Conservation (phyloP, 352 stramenopile species). For the Thraustotheca clavata region DNA sequence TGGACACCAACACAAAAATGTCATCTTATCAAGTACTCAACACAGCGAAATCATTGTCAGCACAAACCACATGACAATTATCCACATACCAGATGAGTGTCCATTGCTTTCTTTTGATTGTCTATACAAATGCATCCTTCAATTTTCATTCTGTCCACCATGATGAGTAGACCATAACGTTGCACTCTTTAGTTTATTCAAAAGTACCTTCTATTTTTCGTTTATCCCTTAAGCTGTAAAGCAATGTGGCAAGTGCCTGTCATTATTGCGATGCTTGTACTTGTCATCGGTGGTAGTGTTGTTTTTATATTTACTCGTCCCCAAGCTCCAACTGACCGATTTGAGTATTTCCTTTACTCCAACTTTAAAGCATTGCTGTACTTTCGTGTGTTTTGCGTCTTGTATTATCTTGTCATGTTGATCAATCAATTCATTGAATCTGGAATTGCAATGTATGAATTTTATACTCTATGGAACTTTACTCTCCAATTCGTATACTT, state of each 20-base stretch:
- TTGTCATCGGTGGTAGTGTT: neutral
- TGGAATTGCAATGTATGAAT: neutral
- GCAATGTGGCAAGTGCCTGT: neutral
- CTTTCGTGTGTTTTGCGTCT: neutral
- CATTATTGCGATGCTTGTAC: neutral
- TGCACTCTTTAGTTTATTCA: too few relatives aligned
- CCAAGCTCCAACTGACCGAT: neutral
- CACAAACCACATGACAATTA: too few relatives aligned
- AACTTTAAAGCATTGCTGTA: neutral
- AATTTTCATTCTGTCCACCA: too few relatives aligned
- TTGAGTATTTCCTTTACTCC: neutral
- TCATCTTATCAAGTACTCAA: too few relatives aligned
- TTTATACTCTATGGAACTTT: constrained; percentile 1
- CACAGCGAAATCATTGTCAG: too few relatives aligned
- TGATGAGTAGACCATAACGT: too few relatives aligned
- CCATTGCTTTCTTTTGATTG: too few relatives aligned
- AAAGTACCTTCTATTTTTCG: too few relatives aligned
- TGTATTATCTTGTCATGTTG: neutral
- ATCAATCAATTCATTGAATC: neutral
- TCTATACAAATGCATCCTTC: too few relatives aligned
- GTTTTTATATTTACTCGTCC: neutral
- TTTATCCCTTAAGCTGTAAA: too few relatives aligned
- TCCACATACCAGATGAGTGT: too few relatives aligned
- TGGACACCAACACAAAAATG: too few relatives aligned
- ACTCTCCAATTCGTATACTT: neutral